Conservation (phyloP, 345 rosid genomes). For the Syzygium grande region DNA sequence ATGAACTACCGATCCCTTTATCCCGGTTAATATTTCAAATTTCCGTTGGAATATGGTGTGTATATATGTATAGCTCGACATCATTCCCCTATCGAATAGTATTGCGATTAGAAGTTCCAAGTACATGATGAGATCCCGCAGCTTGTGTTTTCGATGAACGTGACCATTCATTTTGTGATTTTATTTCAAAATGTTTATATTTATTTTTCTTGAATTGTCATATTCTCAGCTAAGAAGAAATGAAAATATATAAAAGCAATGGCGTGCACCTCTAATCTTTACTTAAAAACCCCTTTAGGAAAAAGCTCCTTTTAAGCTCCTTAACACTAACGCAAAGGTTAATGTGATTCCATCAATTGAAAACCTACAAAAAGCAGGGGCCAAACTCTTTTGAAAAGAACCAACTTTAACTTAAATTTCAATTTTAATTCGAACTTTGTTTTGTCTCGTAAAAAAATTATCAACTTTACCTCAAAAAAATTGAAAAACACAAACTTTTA, state of each 20-base stretch:
- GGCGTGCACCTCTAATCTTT: not conserved
- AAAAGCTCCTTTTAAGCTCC: not conserved
- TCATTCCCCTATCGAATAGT: not conserved
- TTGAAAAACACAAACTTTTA: too few species aligned
- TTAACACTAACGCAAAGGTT: not conserved
- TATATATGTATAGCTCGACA: not conserved
- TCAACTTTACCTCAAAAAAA: too few species aligned
- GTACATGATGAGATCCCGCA: not conserved
- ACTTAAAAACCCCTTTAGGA: not conserved
- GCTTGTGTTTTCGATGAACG: not conserved
- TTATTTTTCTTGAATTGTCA: not conserved
- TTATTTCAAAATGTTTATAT: too few species aligned
- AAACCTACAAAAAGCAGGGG: not conserved
- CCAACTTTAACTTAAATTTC: too few species aligned
- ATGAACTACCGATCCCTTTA: not conserved
- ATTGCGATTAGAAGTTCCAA: not conserved
- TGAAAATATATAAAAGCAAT: not conserved
- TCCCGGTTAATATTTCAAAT: not conserved
- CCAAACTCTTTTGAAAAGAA: too few species aligned
- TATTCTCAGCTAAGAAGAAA: not conserved
- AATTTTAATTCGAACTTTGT: too few species aligned
- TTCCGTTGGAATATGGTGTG: not conserved
- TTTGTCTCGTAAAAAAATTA: too few species aligned
- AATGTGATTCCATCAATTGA: not conserved
- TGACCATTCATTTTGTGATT: not conserved